A percentile compares a stretch with the other conserved stretches of the same genome.
Evolutionary conservation across 2,329 filamentous ascomycete genomes (phyloP).

Genomic region (Xylariaceae sp.): DNA sequence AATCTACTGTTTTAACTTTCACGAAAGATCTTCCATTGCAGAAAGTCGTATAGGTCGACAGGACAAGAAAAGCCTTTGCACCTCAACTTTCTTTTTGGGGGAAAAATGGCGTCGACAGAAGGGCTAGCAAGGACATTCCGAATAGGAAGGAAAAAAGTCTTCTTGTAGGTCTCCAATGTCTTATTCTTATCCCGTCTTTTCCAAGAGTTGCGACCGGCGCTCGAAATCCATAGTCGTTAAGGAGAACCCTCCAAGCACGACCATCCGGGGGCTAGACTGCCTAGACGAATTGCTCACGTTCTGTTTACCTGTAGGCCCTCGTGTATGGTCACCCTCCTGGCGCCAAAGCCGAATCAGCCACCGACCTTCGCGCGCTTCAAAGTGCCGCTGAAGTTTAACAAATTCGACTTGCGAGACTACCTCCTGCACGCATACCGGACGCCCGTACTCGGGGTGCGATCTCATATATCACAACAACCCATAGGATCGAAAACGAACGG

Average conservation of each 20-base stretch:
- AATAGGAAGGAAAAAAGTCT: conserved; percentile 32
- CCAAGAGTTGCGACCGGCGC: background rate
- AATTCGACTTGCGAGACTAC: conserved; percentile 95
- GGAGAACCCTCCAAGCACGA: too few relatives aligned
- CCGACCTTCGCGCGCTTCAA: conserved; percentile 83
- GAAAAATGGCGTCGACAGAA: conserved; percentile 15
- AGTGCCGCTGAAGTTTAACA: conserved; percentile 89
- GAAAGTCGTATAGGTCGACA: background rate
- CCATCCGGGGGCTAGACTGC: too few relatives aligned
- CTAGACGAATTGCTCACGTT: background rate
- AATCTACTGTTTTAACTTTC: background rate
- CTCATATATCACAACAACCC: conserved; percentile 69
- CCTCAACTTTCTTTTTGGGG: background rate
- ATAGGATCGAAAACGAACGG: conserved; percentile 45
- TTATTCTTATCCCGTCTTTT: background rate
- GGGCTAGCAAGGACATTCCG: conserved; percentile 23
- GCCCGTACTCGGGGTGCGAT: conserved; percentile 67
- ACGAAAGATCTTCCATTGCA: background rate
- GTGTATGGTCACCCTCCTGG: conserved; percentile 75
- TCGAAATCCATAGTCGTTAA: too few relatives aligned
- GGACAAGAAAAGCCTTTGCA: background rate
- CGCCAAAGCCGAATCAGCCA: conserved; percentile 59
- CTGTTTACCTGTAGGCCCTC: conserved; percentile 57
- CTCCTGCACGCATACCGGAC: conserved; percentile 82
- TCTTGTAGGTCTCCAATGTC: conserved; percentile 27